Evolutionary conservation across 768 basidiomycete genomes (phyloP).

Genomic region (Hemileccinum impolitum): DNA sequence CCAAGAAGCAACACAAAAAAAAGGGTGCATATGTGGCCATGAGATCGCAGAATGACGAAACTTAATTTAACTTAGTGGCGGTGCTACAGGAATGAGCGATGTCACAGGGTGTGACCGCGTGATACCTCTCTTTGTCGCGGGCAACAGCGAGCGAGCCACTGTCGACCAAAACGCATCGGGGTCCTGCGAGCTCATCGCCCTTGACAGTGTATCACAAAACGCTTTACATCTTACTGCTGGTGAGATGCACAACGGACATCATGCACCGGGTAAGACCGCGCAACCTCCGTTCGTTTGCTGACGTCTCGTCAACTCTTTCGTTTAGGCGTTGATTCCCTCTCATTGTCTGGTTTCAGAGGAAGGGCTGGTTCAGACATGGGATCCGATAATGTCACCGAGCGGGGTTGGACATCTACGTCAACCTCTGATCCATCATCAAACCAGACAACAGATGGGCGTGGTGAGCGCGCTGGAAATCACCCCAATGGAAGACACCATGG

Average conservation of each 20-base stretch:
- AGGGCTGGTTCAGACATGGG: conserved; percentile 30
- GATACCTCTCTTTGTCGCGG: conserved; percentile 8
- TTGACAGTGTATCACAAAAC: background rate
- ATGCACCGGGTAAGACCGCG: conserved; percentile 19
- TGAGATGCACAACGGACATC: conserved; percentile 32
- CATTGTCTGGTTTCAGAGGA: conserved; percentile 15
- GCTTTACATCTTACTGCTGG: background rate
- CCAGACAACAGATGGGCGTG: conserved; percentile 32
- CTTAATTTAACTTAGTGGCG: conserved; percentile 17
- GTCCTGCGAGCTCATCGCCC: conserved; percentile 1
- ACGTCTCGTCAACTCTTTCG: conserved; percentile 4
- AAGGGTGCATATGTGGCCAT: no score
- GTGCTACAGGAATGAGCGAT: conserved; percentile 8
- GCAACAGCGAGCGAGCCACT: conserved; percentile 6
- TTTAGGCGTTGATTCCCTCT: conserved; percentile 19
- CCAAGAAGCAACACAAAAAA: no score
- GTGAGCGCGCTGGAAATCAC: conserved; percentile 30
- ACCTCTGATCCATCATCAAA: conserved; percentile 48
- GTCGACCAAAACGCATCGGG: conserved; percentile 1
- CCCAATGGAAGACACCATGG: conserved; percentile 35
- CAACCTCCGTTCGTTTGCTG: background rate
- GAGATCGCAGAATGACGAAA: no score
- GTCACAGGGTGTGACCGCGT: conserved; percentile 8
- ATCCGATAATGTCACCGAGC: conserved; percentile 56
- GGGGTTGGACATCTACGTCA: conserved; percentile 46